Percentiles rank a stretch among this genome's conserved stretches.
Conservation (phyloP, 805 yeast species). For the Barnettozyma pratensis region DNA sequence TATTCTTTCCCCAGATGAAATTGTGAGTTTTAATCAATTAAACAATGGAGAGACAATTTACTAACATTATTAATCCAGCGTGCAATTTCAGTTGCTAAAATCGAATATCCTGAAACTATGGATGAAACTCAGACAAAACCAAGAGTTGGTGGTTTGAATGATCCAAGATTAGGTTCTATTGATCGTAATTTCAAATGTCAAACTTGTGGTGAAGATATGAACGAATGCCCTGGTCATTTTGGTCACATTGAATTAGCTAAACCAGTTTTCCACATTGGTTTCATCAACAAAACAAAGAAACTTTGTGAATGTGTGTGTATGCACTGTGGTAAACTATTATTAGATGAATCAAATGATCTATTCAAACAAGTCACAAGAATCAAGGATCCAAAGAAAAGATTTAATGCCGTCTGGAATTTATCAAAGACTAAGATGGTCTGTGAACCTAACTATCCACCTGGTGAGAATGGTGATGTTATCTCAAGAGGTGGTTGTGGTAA, state of each 20-base stretch:
- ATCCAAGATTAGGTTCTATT: slow-evolving; percentile 94
- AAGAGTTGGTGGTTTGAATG: slow-evolving; percentile 94
- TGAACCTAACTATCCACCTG: slow-evolving; percentile 76
- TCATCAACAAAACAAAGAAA: slow-evolving; percentile 88
- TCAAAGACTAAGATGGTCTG: slow-evolving; percentile 93
- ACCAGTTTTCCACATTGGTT: slow-evolving; percentile 97
- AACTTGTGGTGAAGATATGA: slow-evolving; percentile 99
- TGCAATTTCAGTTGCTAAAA: slow-evolving; percentile 96
- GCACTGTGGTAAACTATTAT: slow-evolving; percentile 93
- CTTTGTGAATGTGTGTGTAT: slow-evolving; percentile 95
- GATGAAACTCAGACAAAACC: slow-evolving; percentile 94
- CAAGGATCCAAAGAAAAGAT: slow-evolving; percentile 91
- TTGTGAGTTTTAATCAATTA: slow-evolving; percentile 36
- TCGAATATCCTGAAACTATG: slow-evolving; percentile 99
- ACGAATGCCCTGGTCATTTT: slow-evolving; percentile 98
- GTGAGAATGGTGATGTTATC: slow-evolving; percentile 48
- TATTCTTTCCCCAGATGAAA: slow-evolving; percentile 94
- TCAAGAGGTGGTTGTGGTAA: slow-evolving; percentile 98
- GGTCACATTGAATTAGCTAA: slow-evolving; percentile 98
- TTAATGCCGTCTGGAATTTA: slow-evolving; percentile 92
- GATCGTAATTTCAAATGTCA: slow-evolving; percentile 97
- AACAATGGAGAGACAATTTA: background rate
- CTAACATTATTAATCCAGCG: slow-evolving; percentile 37
- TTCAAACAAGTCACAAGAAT: slow-evolving; percentile 87
- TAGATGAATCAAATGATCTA: slow-evolving; percentile 66